These are phyloP conservation scores for Pleurotus pulmonarius DNA, from an alignment of 768 basidiomycete genomes.

Conservation along the genomic window DNA sequence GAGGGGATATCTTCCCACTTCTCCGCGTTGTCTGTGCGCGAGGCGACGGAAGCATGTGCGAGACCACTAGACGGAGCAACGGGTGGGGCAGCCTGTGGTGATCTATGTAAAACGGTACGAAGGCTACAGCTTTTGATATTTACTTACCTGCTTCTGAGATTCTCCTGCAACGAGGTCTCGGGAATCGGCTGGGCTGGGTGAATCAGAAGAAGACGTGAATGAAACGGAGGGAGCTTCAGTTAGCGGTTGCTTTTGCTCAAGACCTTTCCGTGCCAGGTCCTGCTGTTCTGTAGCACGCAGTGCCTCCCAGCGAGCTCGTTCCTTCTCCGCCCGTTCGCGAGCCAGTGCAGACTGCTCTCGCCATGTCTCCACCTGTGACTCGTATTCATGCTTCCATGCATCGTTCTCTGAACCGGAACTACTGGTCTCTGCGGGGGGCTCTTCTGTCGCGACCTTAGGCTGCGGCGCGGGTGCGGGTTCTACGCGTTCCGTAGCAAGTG, in stretches of 20 bases:
- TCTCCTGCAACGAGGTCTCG: constrained; percentile 38
- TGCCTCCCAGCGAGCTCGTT: constrained; percentile 69
- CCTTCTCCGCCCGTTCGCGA: constrained; percentile 70
- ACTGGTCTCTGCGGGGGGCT: constrained; percentile 9
- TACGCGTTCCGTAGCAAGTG: background rate
- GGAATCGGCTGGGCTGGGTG: constrained; percentile 36
- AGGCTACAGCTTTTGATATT: background rate
- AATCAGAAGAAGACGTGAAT: constrained; percentile 13
- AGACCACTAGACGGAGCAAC: constrained; percentile 1
- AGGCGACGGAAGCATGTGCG: background rate
- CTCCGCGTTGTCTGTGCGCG: constrained; percentile 40
- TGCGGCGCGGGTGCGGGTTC: background rate
- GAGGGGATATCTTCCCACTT: constrained; percentile 76
- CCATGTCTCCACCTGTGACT: constrained; percentile 67
- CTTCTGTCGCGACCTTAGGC: background rate
- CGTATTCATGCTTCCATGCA: constrained; percentile 65
- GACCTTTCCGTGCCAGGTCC: constrained; percentile 30
- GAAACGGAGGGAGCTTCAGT: constrained; percentile 8
- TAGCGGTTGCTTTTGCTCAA: constrained; percentile 3
- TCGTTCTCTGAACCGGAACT: constrained; percentile 30
- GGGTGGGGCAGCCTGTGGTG: background rate
- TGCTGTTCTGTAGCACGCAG: constrained; percentile 54
- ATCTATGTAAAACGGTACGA: background rate
- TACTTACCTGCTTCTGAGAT: constrained; percentile 24
- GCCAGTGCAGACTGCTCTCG: constrained; percentile 67